Evolutionary conservation across 805 yeast genomes (phyloP), one percentile per base, ranked within the genome.

Genomic region (Yamadazyma kitorensis): DNA sequence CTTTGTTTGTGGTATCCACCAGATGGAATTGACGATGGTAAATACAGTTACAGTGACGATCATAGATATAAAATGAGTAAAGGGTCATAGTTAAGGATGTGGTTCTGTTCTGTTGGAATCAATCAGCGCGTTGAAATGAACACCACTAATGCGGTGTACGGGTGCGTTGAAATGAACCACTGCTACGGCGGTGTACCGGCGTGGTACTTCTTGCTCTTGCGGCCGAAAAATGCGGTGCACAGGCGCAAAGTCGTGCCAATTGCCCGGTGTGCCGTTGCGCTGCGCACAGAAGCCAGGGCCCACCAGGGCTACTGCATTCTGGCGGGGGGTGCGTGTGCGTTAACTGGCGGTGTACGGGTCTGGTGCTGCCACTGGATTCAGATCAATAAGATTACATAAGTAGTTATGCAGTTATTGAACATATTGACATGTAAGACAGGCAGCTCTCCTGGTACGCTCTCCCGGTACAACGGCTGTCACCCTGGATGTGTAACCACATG

Each of bases 11-110:
- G 6, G 48, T 22, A 11, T 33, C 32, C 4, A 24, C 29, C 4
- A 15, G 12, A 4, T 35, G 29, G 41, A 49, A 89, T 54, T 86
- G 94, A 34, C 94, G 68, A 43, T 76, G 76, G 59, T 77, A 91
- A 13, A 91, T 78, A 57, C 98, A 89, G 43, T 83, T 64, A 60
- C 97, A 86, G 61, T 91, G 97, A 54, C 93, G 74, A 56, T 91
- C 97, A 54, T 83, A 91, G 36, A 91, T 76, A 85, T 88, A 86
- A 53, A 89, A 83, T 8, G 96, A 85, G 62, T 82, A 36, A 27
- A 42, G 35, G 3, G 32, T 27, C 36, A 33, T 32, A n/a, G n/a
- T n/a, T n/a, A n/a, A n/a, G 13, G 15, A 23, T 23, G 25, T 23
- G 12, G 14, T 23, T 23, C 12, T 23, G 7, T 19, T 19, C 15